Conservation (phyloP, 1,139 yeast species). For the Lodderomyces elongisporus region DNA sequence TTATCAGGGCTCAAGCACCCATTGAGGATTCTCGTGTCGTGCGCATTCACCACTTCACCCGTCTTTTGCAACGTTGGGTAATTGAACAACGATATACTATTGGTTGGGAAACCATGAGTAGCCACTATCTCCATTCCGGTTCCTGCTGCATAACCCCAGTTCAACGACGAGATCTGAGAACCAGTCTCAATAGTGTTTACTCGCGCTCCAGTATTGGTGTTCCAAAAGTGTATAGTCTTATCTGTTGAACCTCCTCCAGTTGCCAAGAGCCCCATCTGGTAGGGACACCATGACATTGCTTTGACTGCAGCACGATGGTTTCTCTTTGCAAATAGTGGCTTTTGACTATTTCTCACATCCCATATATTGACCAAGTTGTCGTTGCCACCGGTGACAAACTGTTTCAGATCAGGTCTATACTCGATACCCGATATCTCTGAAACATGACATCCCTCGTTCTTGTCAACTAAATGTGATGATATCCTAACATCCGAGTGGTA, state of each 20-base stretch:
- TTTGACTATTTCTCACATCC: conserved; percentile 62
- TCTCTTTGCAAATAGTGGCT: conserved; percentile 75
- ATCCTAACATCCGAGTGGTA: conserved; percentile 92
- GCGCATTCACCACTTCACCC: conserved; percentile 83
- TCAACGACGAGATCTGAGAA: conserved; percentile 86
- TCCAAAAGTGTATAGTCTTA: conserved; percentile 91
- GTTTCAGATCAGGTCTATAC: conserved; percentile 80
- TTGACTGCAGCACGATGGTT: conserved; percentile 93
- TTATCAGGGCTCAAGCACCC: conserved; percentile 89
- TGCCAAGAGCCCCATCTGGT: conserved; percentile 74
- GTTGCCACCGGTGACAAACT: conserved; percentile 90
- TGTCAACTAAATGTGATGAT: conserved; percentile 67
- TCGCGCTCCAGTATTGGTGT: conserved; percentile 83
- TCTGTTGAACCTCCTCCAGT: conserved; percentile 97
- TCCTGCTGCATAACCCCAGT: conserved; percentile 79
- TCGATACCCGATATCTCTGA: conserved; percentile 94
- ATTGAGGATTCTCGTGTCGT: conserved; percentile 80
- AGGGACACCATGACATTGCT: conserved; percentile 95
- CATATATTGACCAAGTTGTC: conserved; percentile 91
- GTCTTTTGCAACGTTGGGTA: conserved; percentile 85
- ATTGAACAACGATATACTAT: conserved; percentile 76
- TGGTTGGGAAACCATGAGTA: conserved; percentile 91
- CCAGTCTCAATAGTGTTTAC: conserved; percentile 87
- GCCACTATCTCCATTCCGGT: conserved; percentile 84
- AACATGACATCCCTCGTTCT: conserved; percentile 49